Base-by-base conservation (phyloP, 1,284 basidiomycete genomes). In the Rhodotorula sp. region DNA sequence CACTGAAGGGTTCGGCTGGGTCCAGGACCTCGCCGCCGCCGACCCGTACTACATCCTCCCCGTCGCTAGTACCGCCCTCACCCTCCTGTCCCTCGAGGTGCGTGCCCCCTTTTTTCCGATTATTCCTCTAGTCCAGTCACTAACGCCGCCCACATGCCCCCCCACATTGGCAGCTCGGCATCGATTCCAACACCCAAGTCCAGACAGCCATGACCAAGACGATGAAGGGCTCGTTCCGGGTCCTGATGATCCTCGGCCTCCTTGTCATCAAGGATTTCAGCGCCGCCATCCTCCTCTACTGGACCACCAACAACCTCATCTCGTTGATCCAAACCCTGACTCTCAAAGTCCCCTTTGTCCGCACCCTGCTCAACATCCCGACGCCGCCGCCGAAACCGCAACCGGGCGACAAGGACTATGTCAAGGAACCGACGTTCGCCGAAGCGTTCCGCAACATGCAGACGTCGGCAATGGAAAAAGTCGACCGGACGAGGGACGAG, bases 1-100 rank as follows among this genome's bases (percentile, higher is more conserved):
- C 76, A 83, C 87, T 72, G 94, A 92, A 70, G 94, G 95, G 1
- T 81, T 94, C 23, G 84, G 81, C 57, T 89, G 89, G 84, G 82
- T 95, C 50, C 87, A 87, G 0, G 90, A 97, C 80, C 81, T 99
- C 70, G 92, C 92, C 0, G 80, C 85, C 1, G 80, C 88, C 5
- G 93, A 95, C 80, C 93, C 95, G 7, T 88, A 86, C 68, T 91
- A 86, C 77, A 83, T 90, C 28, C 83, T 97, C 54, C 95, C 95
- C 0, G 79, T 90, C 47, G 82, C 85, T 43, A 87, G 85, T 73
- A 85, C 88, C 68, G 83, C 83, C 52, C 83, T 85, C 19, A 90
- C 93, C 69, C 89, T 94, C 68, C 69, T 86, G 18, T 91, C 94
- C 71, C 85, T 94, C 49, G 82, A 84, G 79, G 90, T 91, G 75